Percentiles rank a stretch among this genome's conserved stretches.
Conservation (phyloP, 768 basidiomycete species). For the Russula sp. region DNA sequence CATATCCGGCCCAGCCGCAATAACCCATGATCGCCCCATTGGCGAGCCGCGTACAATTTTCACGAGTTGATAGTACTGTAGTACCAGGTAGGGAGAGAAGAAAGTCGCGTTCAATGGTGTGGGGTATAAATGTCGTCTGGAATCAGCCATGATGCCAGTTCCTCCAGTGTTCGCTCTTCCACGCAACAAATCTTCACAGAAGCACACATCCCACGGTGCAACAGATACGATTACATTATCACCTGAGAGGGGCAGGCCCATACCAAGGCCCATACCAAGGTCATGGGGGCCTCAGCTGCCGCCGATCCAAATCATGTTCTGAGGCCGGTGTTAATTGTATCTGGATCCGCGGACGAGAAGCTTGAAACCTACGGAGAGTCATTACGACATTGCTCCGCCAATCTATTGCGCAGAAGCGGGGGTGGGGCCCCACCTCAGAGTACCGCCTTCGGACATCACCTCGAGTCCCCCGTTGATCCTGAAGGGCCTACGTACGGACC, state of each 20-base stretch:
- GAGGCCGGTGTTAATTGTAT: background rate
- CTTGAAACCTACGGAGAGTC: background rate
- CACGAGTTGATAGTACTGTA: too few species aligned
- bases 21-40: too few species aligned
- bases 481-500: background rate
- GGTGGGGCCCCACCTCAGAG: background rate
- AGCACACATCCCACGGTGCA: background rate
- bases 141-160: slow-evolving; percentile 27
- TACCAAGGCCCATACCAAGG: background rate
- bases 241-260: background rate
- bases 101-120: too few species aligned
- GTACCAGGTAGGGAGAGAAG: too few species aligned
- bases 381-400: background rate
- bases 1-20: too few species aligned
- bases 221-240: background rate
- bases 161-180: slow-evolving; percentile 32
- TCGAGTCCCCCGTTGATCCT: slow-evolving; percentile 1
- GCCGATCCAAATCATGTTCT: background rate
- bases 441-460: slow-evolving; percentile 1
- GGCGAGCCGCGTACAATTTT: too few species aligned
- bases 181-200: slow-evolving; percentile 22
- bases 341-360: background rate
- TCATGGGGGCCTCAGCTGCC: background rate
- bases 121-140: too few species aligned
- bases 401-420: background rate